Evolutionary conservation across 148 eudicot species (phyloP).

Genomic region (Polygonum aviculare): DNA sequence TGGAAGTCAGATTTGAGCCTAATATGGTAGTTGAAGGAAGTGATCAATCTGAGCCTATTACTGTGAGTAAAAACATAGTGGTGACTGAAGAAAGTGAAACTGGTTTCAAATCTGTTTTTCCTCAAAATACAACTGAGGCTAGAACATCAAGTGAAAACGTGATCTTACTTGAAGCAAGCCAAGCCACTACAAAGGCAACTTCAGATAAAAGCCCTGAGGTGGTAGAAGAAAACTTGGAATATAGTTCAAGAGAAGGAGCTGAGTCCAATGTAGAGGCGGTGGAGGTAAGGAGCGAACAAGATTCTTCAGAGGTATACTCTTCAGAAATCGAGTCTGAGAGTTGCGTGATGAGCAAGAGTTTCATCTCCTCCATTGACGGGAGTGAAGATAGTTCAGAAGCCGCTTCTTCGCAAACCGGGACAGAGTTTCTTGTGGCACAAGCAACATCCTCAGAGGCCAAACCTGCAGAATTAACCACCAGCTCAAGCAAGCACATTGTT

Average conservation of each 20-base stretch:
- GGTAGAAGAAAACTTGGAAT: neutral
- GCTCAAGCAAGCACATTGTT: neutral
- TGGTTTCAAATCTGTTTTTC: neutral
- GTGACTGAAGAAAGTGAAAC: neutral
- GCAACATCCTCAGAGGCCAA: neutral
- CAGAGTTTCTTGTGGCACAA: slow-evolving; percentile 3
- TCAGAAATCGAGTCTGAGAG: slow-evolving; percentile 2
- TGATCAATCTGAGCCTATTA: neutral
- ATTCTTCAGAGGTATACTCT: neutral
- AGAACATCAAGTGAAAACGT: neutral
- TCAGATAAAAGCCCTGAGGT: neutral
- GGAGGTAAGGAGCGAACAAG: neutral
- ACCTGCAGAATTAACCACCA: neutral
- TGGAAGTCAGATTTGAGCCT: neutral
- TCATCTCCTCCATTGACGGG: slow-evolving; percentile 5
- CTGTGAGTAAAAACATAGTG: neutral
- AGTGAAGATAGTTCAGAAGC: slow-evolving; percentile 8
- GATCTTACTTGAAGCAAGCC: neutral
- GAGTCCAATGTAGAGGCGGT: neutral
- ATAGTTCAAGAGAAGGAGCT: neutral
- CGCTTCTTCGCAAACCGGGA: neutral
- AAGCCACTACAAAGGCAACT: neutral
- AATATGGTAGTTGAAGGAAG: neutral
- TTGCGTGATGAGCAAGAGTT: neutral
- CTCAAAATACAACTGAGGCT: neutral